Conservation (phyloP, 345 rosid species). For the Sapria himalayana region DNA sequence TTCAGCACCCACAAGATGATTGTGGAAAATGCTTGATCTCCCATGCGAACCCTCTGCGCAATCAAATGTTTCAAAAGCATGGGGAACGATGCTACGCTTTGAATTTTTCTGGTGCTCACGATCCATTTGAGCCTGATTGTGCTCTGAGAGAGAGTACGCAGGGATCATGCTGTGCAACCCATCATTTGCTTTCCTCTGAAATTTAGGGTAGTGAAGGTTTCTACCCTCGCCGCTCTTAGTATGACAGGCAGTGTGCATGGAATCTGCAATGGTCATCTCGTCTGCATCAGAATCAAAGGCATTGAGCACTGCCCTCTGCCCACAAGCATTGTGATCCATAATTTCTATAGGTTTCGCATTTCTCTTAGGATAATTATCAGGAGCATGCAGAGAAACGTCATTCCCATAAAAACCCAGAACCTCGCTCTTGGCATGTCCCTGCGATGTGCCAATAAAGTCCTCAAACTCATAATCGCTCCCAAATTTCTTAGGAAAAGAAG, state of each 20-base stretch:
- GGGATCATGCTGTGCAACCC: conserved; percentile 12
- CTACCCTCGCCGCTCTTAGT: conserved; percentile 16
- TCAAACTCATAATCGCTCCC: conserved; percentile 11
- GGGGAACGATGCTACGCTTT: conserved; percentile 14
- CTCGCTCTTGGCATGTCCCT: conserved; percentile 15
- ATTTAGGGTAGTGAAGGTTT: conserved; percentile 13
- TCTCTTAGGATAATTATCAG: conserved; percentile 17
- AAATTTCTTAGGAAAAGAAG: conserved; percentile 15
- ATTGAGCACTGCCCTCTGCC: conserved; percentile 12
- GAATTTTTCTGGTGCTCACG: conserved; percentile 15
- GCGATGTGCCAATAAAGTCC: conserved; percentile 18
- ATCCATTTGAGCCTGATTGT: conserved; percentile 14
- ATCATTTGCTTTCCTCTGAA: conserved; percentile 11
- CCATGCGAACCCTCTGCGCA: conserved; percentile 15
- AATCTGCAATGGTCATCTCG: conserved; percentile 12
- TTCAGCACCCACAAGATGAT: conserved; percentile 13
- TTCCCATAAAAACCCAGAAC: conserved; percentile 12
- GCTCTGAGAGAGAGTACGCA: conserved; percentile 14
- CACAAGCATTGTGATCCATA: conserved; percentile 10
- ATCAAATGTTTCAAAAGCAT: conserved; percentile 13
- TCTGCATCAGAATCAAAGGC: conserved; percentile 14
- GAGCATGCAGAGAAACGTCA: conserved; percentile 14
- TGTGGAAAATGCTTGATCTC: conserved; percentile 14
- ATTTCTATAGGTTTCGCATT: conserved; percentile 16
- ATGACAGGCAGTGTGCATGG: conserved; percentile 12